Percentiles rank a stretch among this genome's conserved stretches.
phyloP scores from a whole-genome alignment of 2,329 filamentous ascomycete species.

The Purpureocillium takamizusanense region DNA sequence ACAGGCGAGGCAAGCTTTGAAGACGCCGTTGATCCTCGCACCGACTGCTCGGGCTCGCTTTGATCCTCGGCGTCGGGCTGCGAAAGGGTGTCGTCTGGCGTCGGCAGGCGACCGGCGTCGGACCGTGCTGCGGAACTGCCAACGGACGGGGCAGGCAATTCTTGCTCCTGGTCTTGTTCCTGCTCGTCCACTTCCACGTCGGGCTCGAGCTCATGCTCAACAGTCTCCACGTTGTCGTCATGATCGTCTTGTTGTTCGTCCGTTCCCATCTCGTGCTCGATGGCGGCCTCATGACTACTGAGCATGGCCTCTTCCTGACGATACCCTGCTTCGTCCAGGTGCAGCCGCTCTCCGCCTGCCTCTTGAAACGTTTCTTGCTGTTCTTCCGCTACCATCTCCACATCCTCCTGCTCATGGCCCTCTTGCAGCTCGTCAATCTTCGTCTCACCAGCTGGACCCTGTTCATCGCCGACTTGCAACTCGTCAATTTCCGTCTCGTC shows the following conservation, averaged over 20 bases:
- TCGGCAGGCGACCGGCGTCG: conserved; percentile 37
- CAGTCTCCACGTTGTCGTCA: conserved; percentile 1
- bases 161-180: conserved; percentile 6
- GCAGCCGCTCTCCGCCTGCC: too few relatives aligned
- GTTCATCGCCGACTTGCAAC: too few relatives aligned
- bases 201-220: conserved; percentile 3
- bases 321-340: too few relatives aligned
- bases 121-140: conserved; percentile 24
- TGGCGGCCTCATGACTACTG: too few relatives aligned
- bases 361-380: too few relatives aligned
- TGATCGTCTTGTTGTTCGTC: conserved; percentile 4
- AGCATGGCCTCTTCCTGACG: too few relatives aligned
- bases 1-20: background rate
- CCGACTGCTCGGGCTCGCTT: conserved; percentile 12
- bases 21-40: background rate
- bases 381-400: too few relatives aligned
- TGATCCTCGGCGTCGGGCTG: conserved; percentile 16
- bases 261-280: background rate
- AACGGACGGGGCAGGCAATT: conserved; percentile 14
- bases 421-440: too few relatives aligned
- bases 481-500: conserved; percentile 6
- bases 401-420: too few relatives aligned
- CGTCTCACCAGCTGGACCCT: too few relatives aligned
- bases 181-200: conserved; percentile 4
- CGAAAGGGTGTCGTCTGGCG: conserved; percentile 42